Base-by-base conservation (phyloP, 228 moss, liverwort and hornwort genomes). In the Sphagnum fallax region DNA sequence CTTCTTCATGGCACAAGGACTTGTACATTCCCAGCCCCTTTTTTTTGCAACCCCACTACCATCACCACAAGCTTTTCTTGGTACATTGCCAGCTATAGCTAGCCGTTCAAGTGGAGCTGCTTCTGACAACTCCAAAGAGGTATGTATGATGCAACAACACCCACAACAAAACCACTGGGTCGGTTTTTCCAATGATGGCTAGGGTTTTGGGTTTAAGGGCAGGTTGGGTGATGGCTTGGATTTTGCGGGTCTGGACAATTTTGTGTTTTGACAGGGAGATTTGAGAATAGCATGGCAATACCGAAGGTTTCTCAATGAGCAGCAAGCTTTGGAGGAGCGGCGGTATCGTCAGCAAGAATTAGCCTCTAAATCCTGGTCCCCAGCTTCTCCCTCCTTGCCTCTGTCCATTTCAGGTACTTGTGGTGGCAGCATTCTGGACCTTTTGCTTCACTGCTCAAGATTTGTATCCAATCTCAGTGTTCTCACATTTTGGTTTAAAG, bases 241-340 rank as follows among this genome's bases (percentile, higher is more conserved):
- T 32, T 32, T 32, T 32, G 32, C 2, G 32, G 32, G 32, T 32
- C 32, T 32, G 32, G 32, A 8, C 55, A 12, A 55, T 8, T 55
- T 8, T 55, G 8, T 67, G 60, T 73, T 62, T 60, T 66, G 77
- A 71, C 82, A 96, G 96, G 90, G 91, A 62, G 91, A 93, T 65
- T 77, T 97, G 63, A 85, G 93, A 75, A 98, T 98, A 61, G 97
- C 97, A 15, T 98, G 97, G 93, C 93, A 93, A 72, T 98, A 98
- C 67, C 83, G 90, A 62, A 88, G 87, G 66, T 97, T 86, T 73
- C 73, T 88, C 57, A 89, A 80, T 69, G 93, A 93, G 80, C 91
- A 93, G 67, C 89, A 91, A 81, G 91, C 87, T 73, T 75, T 96
- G 71, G 88, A 86, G 74, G 93, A 97, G 64, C 80, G 90, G 70